These are phyloP conservation scores for Suillus luteus DNA, from an alignment of 768 basidiomycete species.

Conservation along the genomic window DNA sequence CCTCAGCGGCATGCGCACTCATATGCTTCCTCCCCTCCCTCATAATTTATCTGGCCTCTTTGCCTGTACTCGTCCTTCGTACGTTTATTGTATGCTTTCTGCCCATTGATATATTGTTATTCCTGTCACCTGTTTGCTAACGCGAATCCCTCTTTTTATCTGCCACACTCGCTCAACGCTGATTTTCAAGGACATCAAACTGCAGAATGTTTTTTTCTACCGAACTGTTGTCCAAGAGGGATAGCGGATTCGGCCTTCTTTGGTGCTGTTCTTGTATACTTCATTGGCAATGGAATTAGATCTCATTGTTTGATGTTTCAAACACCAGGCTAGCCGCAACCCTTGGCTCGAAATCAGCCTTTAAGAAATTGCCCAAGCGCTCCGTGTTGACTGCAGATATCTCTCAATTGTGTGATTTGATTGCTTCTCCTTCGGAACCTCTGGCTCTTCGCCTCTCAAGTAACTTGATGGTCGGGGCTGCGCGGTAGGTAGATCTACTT, in stretches of 20 bases:
- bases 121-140: constrained; percentile 11
- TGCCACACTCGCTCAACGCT: neutral
- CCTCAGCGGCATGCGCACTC: neutral
- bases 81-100: constrained; percentile 3
- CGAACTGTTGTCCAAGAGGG: constrained; percentile 76
- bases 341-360: constrained; percentile 82
- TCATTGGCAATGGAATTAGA: neutral
- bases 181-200: constrained; percentile 5
- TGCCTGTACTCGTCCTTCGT: constrained; percentile 9
- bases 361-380: constrained; percentile 80
- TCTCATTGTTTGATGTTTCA: constrained; percentile 2
- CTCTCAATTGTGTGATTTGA: constrained; percentile 74
- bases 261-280: constrained; percentile 50
- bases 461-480: constrained; percentile 87
- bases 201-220: constrained; percentile 81
- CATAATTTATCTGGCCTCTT: constrained; percentile 9
- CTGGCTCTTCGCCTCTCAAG: constrained; percentile 85
- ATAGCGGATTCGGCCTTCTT: constrained; percentile 87
- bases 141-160: neutral
- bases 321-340: constrained; percentile 83
- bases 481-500: constrained; percentile 54
- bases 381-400: constrained; percentile 88
- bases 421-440: constrained; percentile 82
- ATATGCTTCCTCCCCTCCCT: constrained; percentile 9
- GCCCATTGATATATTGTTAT: constrained; percentile 8